phyloP scores from a whole-genome alignment of 345 rosid genomes.

The Euclidium syriacum region DNA sequence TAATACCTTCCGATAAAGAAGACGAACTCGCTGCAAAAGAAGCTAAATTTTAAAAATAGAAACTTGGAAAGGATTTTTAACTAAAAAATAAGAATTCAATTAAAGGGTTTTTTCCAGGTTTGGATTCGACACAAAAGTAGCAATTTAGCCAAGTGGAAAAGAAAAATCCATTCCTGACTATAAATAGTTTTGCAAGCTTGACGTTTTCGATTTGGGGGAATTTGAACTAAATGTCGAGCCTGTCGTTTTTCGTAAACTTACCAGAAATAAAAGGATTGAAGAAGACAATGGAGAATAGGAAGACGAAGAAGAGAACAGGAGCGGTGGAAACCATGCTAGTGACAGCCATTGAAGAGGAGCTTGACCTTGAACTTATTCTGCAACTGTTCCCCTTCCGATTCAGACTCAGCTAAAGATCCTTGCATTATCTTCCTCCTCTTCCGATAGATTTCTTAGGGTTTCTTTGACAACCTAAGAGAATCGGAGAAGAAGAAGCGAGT shows the following conservation, averaged over 20 bases:
- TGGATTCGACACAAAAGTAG: not conserved
- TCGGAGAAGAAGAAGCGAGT: constrained; percentile 12
- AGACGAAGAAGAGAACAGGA: constrained; percentile 23
- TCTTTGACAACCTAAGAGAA: not conserved
- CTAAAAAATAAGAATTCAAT: not conserved
- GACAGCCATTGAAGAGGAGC: constrained; percentile 60
- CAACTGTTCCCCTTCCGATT: constrained; percentile 34
- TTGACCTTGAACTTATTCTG: constrained; percentile 35
- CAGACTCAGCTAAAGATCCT: constrained; percentile 44
- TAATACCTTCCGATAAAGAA: constrained; percentile 10
- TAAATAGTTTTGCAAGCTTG: not conserved
- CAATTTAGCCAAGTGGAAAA: no score
- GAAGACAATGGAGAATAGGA: constrained; percentile 26
- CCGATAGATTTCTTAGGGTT: not conserved
- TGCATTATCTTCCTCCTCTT: constrained; percentile 58
- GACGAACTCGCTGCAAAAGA: constrained; percentile 31
- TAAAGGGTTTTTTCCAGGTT: not conserved
- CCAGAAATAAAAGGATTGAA: constrained; percentile 13
- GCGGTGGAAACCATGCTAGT: constrained; percentile 36
- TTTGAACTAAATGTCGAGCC: not conserved
- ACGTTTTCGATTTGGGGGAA: constrained; percentile 7
- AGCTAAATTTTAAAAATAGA: constrained; percentile 4
- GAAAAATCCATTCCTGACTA: no score
- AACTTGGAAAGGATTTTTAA: not conserved
- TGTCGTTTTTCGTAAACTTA: constrained; percentile 24